Evolutionary conservation across 441 rosid genomes (phyloP).

Genomic region (Aleurites moluccanus): DNA sequence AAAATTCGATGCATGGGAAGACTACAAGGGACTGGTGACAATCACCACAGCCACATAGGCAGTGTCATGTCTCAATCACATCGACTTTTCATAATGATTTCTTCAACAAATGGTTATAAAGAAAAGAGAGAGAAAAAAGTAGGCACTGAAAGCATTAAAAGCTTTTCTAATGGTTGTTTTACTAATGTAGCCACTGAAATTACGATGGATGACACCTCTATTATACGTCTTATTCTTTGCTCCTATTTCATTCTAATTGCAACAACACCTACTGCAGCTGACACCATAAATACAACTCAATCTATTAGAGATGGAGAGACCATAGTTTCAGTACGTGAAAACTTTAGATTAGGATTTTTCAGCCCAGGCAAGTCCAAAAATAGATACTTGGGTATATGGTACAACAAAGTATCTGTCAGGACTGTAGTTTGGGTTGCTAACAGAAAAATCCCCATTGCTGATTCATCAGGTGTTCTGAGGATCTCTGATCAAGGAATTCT

Average conservation of each 20-base stretch:
- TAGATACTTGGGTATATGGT: too few species aligned
- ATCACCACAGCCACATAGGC: too few species aligned
- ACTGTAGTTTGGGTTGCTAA: background rate
- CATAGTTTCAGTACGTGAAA: background rate
- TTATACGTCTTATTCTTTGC: background rate
- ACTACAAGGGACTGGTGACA: too few species aligned
- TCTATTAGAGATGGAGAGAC: conserved; percentile 5
- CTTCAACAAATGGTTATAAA: too few species aligned
- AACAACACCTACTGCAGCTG: background rate
- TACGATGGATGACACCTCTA: background rate
- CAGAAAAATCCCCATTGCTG: background rate
- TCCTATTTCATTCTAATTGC: background rate
- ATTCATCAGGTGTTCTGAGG: background rate
- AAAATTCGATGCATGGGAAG: too few species aligned
- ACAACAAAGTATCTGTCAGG: background rate
- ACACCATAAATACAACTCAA: background rate
- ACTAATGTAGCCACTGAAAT: too few species aligned
- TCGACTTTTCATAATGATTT: too few species aligned
- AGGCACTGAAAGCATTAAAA: too few species aligned
- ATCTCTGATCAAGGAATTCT: background rate
- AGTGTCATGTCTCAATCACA: background rate
- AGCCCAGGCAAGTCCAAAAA: background rate
- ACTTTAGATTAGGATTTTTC: background rate
- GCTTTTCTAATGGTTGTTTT: background rate
- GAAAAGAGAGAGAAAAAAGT: too few species aligned